Evolutionary conservation across 768 basidiomycete species (phyloP).

Genomic region (Chalciporus pseudorubinellus): DNA sequence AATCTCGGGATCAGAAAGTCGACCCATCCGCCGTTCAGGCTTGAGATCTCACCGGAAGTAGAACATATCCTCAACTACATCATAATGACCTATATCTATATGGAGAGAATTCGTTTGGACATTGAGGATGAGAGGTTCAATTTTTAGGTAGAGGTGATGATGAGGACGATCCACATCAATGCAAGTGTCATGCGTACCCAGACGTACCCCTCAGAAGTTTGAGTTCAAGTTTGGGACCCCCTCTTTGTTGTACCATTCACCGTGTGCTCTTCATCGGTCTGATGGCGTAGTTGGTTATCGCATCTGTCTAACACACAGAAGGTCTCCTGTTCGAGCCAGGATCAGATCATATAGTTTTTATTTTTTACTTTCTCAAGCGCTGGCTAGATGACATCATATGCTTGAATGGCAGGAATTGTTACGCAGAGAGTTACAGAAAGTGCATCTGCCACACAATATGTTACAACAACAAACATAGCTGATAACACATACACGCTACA

Average conservation of each 20-base stretch:
- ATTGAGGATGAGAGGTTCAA: constrained; percentile 15
- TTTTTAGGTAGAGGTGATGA: neutral
- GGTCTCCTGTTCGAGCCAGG: constrained; percentile 25
- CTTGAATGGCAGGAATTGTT: neutral
- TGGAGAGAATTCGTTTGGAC: constrained; percentile 29
- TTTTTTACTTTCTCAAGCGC: neutral
- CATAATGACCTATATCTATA: constrained; percentile 33
- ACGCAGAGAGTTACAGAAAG: neutral
- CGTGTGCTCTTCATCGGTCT: constrained; percentile 16
- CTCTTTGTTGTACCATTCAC: too few species aligned
- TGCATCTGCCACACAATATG: neutral
- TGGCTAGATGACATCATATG: too few species aligned
- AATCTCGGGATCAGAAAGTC: constrained; percentile 18
- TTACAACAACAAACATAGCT: neutral
- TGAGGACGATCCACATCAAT: neutral
- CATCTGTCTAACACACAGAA: constrained; percentile 61
- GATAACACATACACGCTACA: too few species aligned
- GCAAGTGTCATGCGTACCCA: too few species aligned
- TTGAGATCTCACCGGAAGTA: constrained; percentile 28
- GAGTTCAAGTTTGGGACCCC: too few species aligned
- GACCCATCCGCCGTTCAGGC: constrained; percentile 18
- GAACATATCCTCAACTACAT: constrained; percentile 32
- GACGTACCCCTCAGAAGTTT: too few species aligned
- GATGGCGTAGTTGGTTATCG: constrained; percentile 61
- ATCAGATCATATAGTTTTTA: constrained; percentile 9